Evolutionary conservation across 305 asterid species (phyloP).

Genomic region (Fraxinus paxiana): DNA sequence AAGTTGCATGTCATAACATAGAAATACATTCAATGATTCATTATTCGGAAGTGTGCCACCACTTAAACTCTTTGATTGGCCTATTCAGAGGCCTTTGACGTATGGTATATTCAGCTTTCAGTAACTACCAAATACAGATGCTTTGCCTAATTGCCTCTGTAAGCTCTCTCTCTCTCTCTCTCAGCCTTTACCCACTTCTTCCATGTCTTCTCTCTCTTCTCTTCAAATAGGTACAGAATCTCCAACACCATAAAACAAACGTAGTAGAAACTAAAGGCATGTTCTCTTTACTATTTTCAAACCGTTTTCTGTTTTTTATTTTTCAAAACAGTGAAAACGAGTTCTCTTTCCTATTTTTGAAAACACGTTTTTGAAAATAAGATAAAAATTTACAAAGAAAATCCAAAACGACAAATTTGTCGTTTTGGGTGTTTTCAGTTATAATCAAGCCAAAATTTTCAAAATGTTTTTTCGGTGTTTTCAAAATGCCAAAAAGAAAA

Average conservation of each 20-base stretch:
- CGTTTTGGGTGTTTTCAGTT: too few species aligned
- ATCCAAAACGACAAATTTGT: too few species aligned
- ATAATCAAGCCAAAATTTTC: too few species aligned
- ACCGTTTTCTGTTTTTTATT: too few species aligned
- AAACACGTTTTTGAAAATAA: too few species aligned
- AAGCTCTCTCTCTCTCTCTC: neutral
- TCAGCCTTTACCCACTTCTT: neutral
- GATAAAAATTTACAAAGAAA: too few species aligned
- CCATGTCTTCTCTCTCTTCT: neutral
- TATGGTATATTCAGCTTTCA: constrained; percentile 1
- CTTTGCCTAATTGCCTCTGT: neutral
- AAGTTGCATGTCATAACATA: neutral
- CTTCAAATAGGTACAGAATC: neutral
- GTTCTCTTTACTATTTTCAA: too few species aligned
- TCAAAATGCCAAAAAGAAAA: too few species aligned
- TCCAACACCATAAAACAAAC: neutral
- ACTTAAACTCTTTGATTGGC: constrained; percentile 12
- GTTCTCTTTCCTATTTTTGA: too few species aligned
- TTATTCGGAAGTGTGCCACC: neutral
- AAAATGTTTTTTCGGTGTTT: too few species aligned
- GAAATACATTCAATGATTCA: neutral
- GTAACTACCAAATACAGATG: neutral
- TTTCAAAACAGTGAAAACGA: too few species aligned
- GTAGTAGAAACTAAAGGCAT: too few species aligned
- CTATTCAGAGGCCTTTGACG: constrained; percentile 15